Evolutionary conservation across 768 basidiomycete genomes (phyloP).

Genomic region (Leccinellum rugosiceps): DNA sequence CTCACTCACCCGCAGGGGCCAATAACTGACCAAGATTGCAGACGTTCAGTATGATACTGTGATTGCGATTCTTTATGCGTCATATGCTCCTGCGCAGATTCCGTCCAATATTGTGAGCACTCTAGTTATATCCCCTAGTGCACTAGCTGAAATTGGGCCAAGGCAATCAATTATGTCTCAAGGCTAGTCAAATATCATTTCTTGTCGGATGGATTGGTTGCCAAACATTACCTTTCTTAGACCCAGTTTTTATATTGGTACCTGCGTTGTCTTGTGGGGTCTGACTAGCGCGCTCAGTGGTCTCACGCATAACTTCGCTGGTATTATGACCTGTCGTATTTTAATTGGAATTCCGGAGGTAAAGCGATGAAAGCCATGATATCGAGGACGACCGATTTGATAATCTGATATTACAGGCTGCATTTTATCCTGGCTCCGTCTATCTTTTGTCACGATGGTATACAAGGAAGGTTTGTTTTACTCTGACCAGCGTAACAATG

Average conservation of each 20-base stretch:
- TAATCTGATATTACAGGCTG: constrained; percentile 34
- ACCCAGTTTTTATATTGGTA: constrained; percentile 60
- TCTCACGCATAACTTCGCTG: constrained; percentile 52
- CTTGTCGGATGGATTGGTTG: not conserved
- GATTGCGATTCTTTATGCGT: constrained; percentile 53
- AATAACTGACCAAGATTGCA: constrained; percentile 16
- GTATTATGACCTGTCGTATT: constrained; percentile 53
- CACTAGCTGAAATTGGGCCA: not conserved
- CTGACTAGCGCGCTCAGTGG: constrained; percentile 61
- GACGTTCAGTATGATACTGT: constrained; percentile 55
- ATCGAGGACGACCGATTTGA: not conserved
- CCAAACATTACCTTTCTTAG: constrained; percentile 27
- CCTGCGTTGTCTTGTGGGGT: constrained; percentile 62
- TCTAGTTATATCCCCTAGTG: not conserved
- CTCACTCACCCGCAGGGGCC: not conserved
- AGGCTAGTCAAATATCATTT: constrained; percentile 33
- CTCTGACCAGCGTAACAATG: not conserved
- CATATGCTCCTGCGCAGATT: constrained; percentile 60
- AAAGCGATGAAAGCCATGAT: not conserved
- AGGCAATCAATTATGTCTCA: constrained; percentile 55
- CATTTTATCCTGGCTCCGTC: constrained; percentile 61
- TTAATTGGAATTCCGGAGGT: constrained; percentile 65
- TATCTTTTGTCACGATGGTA: constrained; percentile 32
- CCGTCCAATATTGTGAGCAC: constrained; percentile 13
- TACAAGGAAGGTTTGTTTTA: constrained; percentile 15